Evolutionary conservation across 2,329 filamentous ascomycete species (phyloP).

Genomic region (Nigrograna mackinnonii): DNA sequence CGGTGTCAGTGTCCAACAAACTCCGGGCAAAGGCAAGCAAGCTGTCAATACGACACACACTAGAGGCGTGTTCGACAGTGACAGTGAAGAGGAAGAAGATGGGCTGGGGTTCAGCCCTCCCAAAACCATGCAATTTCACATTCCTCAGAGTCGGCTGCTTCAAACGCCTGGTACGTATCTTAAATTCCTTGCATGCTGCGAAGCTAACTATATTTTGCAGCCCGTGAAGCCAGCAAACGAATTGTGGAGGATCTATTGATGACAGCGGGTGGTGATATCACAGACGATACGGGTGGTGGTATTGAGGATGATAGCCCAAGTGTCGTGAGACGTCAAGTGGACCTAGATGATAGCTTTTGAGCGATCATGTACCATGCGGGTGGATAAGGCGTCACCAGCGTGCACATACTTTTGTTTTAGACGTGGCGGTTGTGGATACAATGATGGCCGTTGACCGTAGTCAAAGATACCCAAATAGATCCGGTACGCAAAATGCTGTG

Average conservation of each 20-base stretch:
- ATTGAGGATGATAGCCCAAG: slow-evolving; percentile 53
- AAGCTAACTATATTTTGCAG: slow-evolving; percentile 43
- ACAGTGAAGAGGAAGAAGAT: slow-evolving; percentile 62
- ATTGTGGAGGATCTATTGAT: slow-evolving; percentile 81
- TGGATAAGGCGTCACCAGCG: too few species aligned
- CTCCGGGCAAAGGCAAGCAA: slow-evolving; percentile 58
- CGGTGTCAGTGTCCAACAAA: slow-evolving; percentile 78
- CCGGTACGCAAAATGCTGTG: too few species aligned
- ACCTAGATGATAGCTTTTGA: slow-evolving; percentile 55
- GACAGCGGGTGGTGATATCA: slow-evolving; percentile 68
- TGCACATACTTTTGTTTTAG: too few species aligned
- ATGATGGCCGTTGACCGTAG: too few species aligned
- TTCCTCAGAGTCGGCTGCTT: slow-evolving; percentile 75
- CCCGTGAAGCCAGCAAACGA: slow-evolving; percentile 76
- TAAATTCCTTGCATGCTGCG: not conserved
- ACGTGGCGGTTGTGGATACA: not conserved
- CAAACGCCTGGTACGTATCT: slow-evolving; percentile 73
- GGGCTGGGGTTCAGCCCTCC: slow-evolving; percentile 75
- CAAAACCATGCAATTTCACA: slow-evolving; percentile 86
- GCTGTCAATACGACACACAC: slow-evolving; percentile 33
- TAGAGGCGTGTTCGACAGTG: slow-evolving; percentile 66
- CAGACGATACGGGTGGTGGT: slow-evolving; percentile 46
- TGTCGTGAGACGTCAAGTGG: slow-evolving; percentile 48
- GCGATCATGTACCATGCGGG: too few species aligned
- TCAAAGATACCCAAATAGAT: too few species aligned